Evolutionary conservation across 2,329 filamentous ascomycete species (phyloP).

Genomic region (Trichoderma pleuroti): DNA sequence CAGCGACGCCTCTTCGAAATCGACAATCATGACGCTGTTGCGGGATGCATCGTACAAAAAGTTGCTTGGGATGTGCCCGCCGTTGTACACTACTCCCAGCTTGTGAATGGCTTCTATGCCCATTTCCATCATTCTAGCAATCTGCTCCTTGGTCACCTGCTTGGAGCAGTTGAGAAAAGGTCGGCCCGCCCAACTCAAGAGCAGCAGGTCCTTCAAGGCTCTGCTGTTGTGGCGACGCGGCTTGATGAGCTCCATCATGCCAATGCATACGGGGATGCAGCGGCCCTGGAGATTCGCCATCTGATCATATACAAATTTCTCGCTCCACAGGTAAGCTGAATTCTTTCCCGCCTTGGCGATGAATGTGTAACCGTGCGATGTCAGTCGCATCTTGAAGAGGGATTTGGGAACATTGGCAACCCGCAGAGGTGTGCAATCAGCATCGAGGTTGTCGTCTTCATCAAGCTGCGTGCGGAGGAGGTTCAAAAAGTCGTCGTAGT

Average conservation of each 20-base stretch:
- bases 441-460: background rate
- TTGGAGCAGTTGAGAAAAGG: background rate
- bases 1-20: background rate
- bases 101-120: background rate
- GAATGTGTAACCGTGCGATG: background rate
- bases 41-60: background rate
- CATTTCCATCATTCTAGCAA: background rate
- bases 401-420: background rate
- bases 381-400: background rate
- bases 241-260: background rate
- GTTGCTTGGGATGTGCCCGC: background rate
- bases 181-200: background rate
- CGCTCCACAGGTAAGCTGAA: background rate
- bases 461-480: background rate
- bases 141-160: background rate
- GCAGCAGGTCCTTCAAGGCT: background rate
- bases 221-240: background rate
- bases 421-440: background rate
- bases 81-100: background rate
- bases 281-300: background rate
- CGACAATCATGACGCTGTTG: background rate
- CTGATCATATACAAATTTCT: conserved; percentile 4
- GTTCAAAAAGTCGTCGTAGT: background rate
- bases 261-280: background rate
- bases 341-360: background rate